These are phyloP conservation scores for Pulveroboletus sp. DNA, from an alignment of 768 basidiomycete species.

Conservation along the genomic window DNA sequence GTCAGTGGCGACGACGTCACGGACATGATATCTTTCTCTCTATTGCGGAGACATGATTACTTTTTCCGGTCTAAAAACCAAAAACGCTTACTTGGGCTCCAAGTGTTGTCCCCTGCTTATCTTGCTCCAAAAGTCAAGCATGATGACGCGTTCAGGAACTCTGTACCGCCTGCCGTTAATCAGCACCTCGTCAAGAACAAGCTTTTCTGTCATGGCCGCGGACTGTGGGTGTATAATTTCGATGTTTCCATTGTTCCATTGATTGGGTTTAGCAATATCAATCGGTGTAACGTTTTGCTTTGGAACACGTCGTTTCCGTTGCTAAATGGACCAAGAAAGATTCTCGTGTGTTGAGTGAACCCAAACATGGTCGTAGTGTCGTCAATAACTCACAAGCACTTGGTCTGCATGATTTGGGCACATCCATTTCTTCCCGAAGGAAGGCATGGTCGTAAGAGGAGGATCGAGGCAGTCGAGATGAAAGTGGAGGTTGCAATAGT, in stretches of 20 bases:
- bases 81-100: constrained; percentile 39
- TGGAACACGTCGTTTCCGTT: constrained; percentile 75
- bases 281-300: constrained; percentile 65
- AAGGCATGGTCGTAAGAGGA: constrained; percentile 81
- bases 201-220: constrained; percentile 42
- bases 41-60: constrained; percentile 5
- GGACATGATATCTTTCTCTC: constrained; percentile 38
- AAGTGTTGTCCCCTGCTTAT: constrained; percentile 46
- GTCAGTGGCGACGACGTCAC: constrained; percentile 70
- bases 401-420: constrained; percentile 97
- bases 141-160: constrained; percentile 88
- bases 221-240: constrained; percentile 75
- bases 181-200: constrained; percentile 75
- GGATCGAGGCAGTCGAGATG: constrained; percentile 96
- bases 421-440: constrained; percentile 94
- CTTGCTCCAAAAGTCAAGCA: constrained; percentile 95
- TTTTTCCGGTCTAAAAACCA: neutral
- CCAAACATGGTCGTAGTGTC: neutral
- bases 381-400: constrained; percentile 57
- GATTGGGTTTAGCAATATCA: constrained; percentile 69
- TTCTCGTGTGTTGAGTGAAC: neutral
- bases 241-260: constrained; percentile 91
- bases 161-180: constrained; percentile 89
- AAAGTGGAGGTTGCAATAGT: constrained; percentile 94
- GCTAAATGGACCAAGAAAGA: constrained; percentile 42